Conservation (phyloP, 371 early-diverging fungal genomes). For the Mucor racemosus region DNA sequence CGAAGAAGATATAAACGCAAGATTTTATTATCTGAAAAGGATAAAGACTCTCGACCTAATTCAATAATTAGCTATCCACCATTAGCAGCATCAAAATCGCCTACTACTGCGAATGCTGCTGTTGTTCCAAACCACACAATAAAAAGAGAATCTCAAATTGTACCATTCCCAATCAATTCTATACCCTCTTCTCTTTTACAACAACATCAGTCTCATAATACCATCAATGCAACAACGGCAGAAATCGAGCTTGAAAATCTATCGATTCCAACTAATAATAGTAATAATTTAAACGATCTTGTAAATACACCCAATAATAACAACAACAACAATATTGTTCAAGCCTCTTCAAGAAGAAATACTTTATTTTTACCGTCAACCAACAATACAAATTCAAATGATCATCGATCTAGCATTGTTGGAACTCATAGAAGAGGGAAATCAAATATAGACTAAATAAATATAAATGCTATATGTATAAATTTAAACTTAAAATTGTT, state of each 20-base stretch:
- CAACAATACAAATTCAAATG: neutral
- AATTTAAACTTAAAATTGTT: neutral
- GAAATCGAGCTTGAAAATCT: constrained; percentile 1
- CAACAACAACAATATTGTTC: neutral
- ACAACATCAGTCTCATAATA: neutral
- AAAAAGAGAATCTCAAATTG: constrained; percentile 14
- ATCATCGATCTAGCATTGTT: neutral
- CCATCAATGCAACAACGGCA: neutral
- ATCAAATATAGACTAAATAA: constrained; percentile 3
- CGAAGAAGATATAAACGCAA: constrained; percentile 26
- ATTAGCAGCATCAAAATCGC: neutral
- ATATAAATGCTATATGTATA: neutral
- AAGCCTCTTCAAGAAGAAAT: constrained; percentile 1
- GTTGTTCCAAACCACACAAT: neutral
- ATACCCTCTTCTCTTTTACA: neutral
- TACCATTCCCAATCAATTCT: constrained; percentile 2
- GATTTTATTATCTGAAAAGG: constrained; percentile 29
- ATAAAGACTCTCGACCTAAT: constrained; percentile 45
- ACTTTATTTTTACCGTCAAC: neutral
- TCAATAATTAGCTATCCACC: constrained; percentile 18
- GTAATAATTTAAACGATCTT: neutral
- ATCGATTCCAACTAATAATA: neutral
- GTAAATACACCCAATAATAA: neutral
- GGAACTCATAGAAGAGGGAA: constrained; percentile 24
- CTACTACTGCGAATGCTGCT: neutral